phyloP scores from a whole-genome alignment of 352 stramenopile genomes.

The Pythium utonaiense region DNA sequence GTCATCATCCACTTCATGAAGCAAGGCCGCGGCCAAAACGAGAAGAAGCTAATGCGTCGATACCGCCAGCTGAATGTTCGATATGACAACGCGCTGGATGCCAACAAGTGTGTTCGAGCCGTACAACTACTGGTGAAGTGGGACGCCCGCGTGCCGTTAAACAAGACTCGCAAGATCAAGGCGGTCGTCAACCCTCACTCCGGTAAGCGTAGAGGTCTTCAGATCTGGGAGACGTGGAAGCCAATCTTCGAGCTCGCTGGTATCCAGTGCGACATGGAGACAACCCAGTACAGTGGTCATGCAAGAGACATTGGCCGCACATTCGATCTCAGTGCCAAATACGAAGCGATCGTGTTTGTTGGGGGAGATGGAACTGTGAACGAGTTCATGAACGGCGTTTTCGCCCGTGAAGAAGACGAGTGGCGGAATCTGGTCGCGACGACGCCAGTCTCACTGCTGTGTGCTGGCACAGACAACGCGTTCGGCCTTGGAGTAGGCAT shows the following conservation, averaged over 20 bases:
- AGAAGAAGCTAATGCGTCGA: constrained; percentile 51
- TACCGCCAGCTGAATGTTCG: constrained; percentile 44
- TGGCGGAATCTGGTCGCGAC: constrained; percentile 73
- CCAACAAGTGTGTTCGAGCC: constrained; percentile 32
- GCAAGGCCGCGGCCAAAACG: constrained; percentile 41
- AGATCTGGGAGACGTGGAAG: constrained; percentile 62
- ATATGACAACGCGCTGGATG: constrained; percentile 28
- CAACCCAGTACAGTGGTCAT: constrained; percentile 69
- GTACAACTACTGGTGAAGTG: constrained; percentile 65
- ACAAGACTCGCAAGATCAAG: constrained; percentile 55
- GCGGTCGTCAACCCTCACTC: constrained; percentile 79
- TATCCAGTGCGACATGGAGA: constrained; percentile 75
- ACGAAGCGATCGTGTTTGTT: constrained; percentile 77
- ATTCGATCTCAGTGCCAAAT: constrained; percentile 54
- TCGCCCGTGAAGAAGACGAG: constrained; percentile 59
- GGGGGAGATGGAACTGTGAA: constrained; percentile 79
- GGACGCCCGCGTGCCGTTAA: constrained; percentile 59
- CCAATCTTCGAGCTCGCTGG: constrained; percentile 54
- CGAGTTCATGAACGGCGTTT: constrained; percentile 83
- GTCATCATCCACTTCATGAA: constrained; percentile 68
- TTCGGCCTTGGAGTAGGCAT: constrained; percentile 71
- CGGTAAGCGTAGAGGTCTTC: constrained; percentile 48
- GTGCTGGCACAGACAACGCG: constrained; percentile 72
- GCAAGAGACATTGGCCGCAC: constrained; percentile 64
- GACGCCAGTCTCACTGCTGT: constrained; percentile 66